A percentile compares a stretch with the other conserved stretches of the same genome.
phyloP scores from a whole-genome alignment of 139 green algal genomes.

The Chlamydomonas asymmetrica region DNA sequence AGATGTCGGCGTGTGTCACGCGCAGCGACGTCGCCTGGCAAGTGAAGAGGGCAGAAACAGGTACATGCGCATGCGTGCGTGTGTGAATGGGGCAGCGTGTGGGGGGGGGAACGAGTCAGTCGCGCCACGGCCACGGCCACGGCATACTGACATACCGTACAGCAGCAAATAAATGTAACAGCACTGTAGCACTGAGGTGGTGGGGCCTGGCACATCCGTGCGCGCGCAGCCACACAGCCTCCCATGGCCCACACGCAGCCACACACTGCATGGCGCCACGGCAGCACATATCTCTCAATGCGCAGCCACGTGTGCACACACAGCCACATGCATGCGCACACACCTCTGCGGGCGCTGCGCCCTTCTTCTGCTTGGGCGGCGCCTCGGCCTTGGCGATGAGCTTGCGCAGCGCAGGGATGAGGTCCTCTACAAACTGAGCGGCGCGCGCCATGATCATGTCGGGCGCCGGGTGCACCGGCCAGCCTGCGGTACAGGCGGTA shows the following conservation, averaged over 20 bases:
- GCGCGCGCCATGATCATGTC: slow-evolving; percentile 77
- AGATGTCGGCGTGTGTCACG: slow-evolving; percentile 59
- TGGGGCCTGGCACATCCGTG: no score
- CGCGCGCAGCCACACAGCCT: no score
- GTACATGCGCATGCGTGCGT: no score
- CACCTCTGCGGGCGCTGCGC: slow-evolving; percentile 18
- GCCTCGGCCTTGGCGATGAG: slow-evolving; percentile 80
- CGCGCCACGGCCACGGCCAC: no score
- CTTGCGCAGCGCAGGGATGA: slow-evolving; percentile 75
- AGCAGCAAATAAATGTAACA: slow-evolving; percentile 48
- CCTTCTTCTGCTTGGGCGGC: slow-evolving; percentile 83
- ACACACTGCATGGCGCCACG: no score
- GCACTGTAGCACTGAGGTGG: neutral
- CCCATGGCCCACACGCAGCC: no score
- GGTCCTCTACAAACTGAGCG: slow-evolving; percentile 63
- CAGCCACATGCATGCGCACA: neutral
- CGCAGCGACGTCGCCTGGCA: no score
- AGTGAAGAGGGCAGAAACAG: no score
- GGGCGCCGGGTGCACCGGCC: slow-evolving; percentile 59
- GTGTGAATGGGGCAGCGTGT: no score
- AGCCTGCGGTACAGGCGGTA: slow-evolving; percentile 76
- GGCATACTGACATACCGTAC: no score
- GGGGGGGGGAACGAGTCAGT: no score
- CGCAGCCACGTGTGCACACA: neutral
- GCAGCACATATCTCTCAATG: no score